These are phyloP conservation scores for Corymbia citriodora DNA, from an alignment of 441 rosid species.

Conservation along the genomic window DNA sequence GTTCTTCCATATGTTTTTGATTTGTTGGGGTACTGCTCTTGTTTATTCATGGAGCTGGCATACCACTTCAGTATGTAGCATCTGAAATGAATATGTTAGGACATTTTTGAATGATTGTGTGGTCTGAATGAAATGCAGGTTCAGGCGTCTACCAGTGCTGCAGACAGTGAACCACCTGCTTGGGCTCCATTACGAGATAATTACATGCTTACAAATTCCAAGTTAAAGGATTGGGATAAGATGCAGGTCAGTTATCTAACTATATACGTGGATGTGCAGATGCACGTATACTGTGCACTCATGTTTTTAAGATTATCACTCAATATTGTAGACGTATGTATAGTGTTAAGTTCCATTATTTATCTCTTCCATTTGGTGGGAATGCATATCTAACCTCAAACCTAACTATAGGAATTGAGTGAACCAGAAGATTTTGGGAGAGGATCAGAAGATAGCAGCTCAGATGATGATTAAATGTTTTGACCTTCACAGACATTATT, in stretches of 20 bases:
- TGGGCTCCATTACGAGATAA: conserved; percentile 96
- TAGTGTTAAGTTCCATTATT: background rate
- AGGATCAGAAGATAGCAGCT: conserved; percentile 53
- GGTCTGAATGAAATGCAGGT: conserved; percentile 29
- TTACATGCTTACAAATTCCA: conserved; percentile 85
- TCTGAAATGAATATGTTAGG: background rate
- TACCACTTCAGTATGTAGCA: background rate
- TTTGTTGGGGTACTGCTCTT: background rate
- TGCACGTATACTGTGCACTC: background rate
- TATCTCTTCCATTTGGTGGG: background rate
- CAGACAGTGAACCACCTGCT: conserved; percentile 50
- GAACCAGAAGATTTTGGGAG: conserved; percentile 35
- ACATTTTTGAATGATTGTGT: background rate
- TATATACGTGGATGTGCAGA: background rate
- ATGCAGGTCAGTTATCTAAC: conserved; percentile 37
- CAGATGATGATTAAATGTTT: conserved; percentile 44
- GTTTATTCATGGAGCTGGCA: background rate
- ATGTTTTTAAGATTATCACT: background rate
- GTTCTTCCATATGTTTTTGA: background rate
- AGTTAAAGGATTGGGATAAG: conserved; percentile 91
- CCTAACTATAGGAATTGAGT: conserved; percentile 35
- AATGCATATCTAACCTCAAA: background rate
- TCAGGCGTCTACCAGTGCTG: conserved; percentile 15
- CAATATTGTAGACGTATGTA: background rate
- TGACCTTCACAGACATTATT: background rate